Conservation (phyloP, 208 protist species). For the Zelonia costaricensis region DNA sequence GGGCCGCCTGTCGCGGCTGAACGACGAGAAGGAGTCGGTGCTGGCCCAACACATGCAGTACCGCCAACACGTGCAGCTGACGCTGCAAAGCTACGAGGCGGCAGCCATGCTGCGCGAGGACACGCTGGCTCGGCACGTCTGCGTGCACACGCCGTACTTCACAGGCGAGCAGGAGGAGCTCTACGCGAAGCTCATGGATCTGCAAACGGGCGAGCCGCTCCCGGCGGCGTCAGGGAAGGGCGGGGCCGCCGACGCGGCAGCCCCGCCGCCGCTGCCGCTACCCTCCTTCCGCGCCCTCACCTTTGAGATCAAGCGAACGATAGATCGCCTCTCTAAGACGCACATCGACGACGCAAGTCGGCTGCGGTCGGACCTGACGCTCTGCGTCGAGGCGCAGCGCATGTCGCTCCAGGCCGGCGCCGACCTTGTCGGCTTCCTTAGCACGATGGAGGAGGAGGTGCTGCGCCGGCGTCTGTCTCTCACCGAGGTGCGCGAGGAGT, state of each 20-base stretch:
- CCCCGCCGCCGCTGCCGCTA: background rate
- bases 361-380: conserved; percentile 27
- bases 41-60: conserved; percentile 81
- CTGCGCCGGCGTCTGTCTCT: conserved; percentile 31
- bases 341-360: conserved; percentile 46
- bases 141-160: conserved; percentile 53
- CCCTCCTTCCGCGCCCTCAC: conserved; percentile 37
- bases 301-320: conserved; percentile 21
- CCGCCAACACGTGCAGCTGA: conserved; percentile 69
- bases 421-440: conserved; percentile 49
- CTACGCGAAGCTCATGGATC: conserved; percentile 25
- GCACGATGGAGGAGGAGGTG: conserved; percentile 58
- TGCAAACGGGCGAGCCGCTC: conserved; percentile 21
- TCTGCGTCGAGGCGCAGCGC: conserved; percentile 42
- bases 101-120: conserved; percentile 46
- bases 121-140: conserved; percentile 52
- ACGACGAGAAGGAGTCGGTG: conserved; percentile 67
- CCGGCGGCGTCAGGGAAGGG: background rate
- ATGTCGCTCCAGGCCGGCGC: conserved; percentile 28
- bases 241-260: background rate
- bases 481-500: conserved; percentile 60
- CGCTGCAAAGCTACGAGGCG: conserved; percentile 37
- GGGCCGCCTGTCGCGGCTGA: conserved; percentile 32
- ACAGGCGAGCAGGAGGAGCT: conserved; percentile 17
- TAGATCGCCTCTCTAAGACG: conserved; percentile 41